Evolutionary conservation across 192 early-diverging fungal species (phyloP).

Genomic region (Backusella australiensis): DNA sequence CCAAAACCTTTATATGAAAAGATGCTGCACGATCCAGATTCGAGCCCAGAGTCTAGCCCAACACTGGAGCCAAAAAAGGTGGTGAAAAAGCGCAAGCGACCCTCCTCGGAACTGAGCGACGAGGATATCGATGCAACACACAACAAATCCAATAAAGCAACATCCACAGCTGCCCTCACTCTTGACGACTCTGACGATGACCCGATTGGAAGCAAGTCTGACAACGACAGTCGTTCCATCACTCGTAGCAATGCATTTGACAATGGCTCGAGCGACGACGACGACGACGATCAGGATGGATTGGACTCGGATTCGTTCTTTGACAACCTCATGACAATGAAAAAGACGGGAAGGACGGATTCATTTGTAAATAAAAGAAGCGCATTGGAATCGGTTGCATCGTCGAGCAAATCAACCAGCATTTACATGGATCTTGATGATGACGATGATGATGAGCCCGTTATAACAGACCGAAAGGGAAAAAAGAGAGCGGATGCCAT

Average conservation of each 20-base stretch:
- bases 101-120: neutral
- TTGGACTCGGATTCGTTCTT: neutral
- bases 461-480: neutral
- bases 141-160: neutral
- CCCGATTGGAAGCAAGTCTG: neutral
- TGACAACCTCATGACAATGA: neutral
- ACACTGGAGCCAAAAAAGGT: neutral
- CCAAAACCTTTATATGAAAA: neutral
- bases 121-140: neutral
- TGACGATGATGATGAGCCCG: neutral
- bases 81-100: neutral
- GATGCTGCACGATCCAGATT: neutral
- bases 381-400: neutral
- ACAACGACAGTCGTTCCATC: neutral
- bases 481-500: neutral
- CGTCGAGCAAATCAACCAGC: neutral
- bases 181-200: neutral
- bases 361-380: neutral
- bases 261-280: neutral
- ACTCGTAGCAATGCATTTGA: no score
- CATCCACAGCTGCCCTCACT: neutral
- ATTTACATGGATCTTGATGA: neutral
- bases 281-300: neutral
- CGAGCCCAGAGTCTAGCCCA: neutral
- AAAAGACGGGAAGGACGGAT: neutral